Conservation (phyloP, 2,329 filamentous ascomycete genomes). For the Aspergillus proliferans region DNA sequence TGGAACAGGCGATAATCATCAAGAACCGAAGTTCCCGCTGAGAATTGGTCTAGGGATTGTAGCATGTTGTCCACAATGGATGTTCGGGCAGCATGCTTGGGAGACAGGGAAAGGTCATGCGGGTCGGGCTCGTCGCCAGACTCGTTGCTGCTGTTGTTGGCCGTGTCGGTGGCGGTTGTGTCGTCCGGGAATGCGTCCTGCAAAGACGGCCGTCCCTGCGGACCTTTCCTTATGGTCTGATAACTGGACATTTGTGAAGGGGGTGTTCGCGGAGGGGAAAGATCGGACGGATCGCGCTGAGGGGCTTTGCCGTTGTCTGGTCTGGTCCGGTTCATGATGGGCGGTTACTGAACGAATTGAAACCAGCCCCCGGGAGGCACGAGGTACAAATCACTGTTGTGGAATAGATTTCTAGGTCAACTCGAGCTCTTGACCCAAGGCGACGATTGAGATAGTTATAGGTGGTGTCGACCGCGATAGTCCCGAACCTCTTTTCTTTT, state of each 20-base stretch:
- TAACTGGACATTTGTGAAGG: constrained; percentile 30
- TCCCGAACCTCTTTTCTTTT: not conserved
- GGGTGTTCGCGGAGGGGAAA: constrained; percentile 37
- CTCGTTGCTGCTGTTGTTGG: constrained; percentile 27
- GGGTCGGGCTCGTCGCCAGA: constrained; percentile 38
- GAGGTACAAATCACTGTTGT: too few species aligned
- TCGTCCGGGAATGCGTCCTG: constrained; percentile 38
- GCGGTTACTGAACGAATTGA: constrained; percentile 3
- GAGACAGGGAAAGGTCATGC: constrained; percentile 78
- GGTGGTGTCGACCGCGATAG: not conserved
- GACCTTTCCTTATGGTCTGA: constrained; percentile 22
- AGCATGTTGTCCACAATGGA: constrained; percentile 96
- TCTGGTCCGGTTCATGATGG: constrained; percentile 9
- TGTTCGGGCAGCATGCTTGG: constrained; percentile 71
- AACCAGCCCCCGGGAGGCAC: not conserved
- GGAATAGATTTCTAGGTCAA: too few species aligned
- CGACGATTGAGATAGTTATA: too few species aligned
- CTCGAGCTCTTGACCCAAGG: too few species aligned
- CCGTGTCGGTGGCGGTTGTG: constrained; percentile 25
- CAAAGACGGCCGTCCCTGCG: constrained; percentile 27
- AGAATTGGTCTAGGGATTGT: constrained; percentile 81
- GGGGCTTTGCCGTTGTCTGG: constrained; percentile 18
- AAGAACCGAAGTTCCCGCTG: constrained; percentile 32
- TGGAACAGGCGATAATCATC: constrained; percentile 35
- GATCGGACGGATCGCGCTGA: constrained; percentile 19